Conservation (phyloP, 805 yeast species). For the Candida corydali region DNA sequence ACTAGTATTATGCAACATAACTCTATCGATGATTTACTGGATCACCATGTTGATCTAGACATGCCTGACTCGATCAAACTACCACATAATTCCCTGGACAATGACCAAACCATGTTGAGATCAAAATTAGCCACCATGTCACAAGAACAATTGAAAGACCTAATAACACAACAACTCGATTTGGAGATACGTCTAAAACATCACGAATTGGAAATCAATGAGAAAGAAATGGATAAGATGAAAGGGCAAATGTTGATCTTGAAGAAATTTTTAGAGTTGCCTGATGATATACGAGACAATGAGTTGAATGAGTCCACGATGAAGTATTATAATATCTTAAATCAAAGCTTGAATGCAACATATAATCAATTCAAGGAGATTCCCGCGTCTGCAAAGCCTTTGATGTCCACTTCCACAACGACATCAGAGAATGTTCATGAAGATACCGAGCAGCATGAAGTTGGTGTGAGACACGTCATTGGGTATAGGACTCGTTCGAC, state of each 20-base stretch:
- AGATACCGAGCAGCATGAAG: not conserved
- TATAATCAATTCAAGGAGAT: constrained; percentile 14
- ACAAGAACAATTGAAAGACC: constrained; percentile 24
- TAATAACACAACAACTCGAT: constrained; percentile 47
- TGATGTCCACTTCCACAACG: not conserved
- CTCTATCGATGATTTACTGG: too few species aligned
- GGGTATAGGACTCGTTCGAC: constrained; percentile 46
- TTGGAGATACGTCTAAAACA: constrained; percentile 59
- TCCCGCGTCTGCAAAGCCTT: not conserved
- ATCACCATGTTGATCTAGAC: not conserved
- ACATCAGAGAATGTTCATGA: not conserved
- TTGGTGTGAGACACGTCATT: too few species aligned
- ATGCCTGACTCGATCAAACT: not conserved
- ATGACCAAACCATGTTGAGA: too few species aligned
- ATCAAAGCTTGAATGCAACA: constrained; percentile 28
- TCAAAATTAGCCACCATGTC: constrained; percentile 9
- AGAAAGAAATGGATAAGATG: constrained; percentile 52
- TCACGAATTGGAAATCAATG: constrained; percentile 47
- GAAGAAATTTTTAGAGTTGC: constrained; percentile 41
- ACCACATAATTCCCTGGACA: not conserved
- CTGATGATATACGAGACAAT: constrained; percentile 32
- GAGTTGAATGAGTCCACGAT: constrained; percentile 45
- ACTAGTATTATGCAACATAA: too few species aligned
- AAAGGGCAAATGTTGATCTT: constrained; percentile 54
- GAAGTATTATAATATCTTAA: constrained; percentile 37